Conservation (phyloP, 2,329 filamentous ascomycete genomes). For the Botrytis cinerea region DNA sequence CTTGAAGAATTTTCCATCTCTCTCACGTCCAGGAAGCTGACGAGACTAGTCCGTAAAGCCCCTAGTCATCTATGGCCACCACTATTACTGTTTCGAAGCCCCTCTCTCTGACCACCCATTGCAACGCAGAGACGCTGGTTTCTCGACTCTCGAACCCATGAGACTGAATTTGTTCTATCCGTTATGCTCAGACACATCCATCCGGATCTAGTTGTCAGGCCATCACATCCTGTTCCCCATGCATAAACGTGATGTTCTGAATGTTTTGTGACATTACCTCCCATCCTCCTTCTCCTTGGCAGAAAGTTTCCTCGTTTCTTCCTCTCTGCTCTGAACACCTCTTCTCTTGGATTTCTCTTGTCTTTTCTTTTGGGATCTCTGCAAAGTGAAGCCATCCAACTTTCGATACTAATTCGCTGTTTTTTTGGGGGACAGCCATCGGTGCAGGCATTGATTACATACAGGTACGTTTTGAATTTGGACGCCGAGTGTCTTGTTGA, state of each 20-base stretch:
- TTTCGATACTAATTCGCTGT: constrained; percentile 33
- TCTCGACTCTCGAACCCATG: constrained; percentile 17
- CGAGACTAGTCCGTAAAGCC: not conserved
- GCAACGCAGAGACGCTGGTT: constrained; percentile 28
- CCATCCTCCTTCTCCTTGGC: constrained; percentile 23
- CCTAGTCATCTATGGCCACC: constrained; percentile 1
- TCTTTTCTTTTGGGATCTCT: not conserved
- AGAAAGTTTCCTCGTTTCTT: constrained; percentile 18
- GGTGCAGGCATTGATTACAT: constrained; percentile 43
- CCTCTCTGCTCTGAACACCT: constrained; percentile 25
- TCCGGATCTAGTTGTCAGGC: constrained; percentile 29
- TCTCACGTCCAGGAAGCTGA: not conserved
- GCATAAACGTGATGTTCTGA: constrained; percentile 28
- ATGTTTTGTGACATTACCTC: constrained; percentile 13
- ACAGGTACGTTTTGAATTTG: constrained; percentile 34
- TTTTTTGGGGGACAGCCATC: constrained; percentile 35
- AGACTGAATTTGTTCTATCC: constrained; percentile 23
- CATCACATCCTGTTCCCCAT: constrained; percentile 21
- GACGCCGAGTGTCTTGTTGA: constrained; percentile 27
- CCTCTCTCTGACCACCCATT: constrained; percentile 27
- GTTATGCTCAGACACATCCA: constrained; percentile 18
- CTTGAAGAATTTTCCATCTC: not conserved
- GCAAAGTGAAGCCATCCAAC: constrained; percentile 25
- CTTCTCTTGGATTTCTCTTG: constrained; percentile 1
- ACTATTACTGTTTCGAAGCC: constrained; percentile 27